These are phyloP conservation scores for Aspergillus panamensis DNA, from an alignment of 495 filamentous ascomycete species.

Conservation along the genomic window DNA sequence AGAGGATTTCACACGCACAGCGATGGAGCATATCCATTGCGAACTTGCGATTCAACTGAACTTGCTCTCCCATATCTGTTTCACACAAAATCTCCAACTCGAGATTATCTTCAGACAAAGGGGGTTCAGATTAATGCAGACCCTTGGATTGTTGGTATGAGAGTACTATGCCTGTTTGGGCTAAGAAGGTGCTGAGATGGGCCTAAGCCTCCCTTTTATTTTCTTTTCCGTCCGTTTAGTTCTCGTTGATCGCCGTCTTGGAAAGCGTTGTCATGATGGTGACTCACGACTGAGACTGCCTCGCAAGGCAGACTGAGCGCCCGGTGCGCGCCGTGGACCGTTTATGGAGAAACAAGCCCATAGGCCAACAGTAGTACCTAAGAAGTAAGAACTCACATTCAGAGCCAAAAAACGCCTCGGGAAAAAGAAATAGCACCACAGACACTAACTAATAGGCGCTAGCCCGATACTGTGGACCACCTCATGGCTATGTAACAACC, in stretches of 20 bases:
- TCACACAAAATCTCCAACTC: too few species aligned
- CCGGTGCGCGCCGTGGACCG: neutral
- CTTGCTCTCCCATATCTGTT: neutral
- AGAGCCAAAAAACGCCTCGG: neutral
- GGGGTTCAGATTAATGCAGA: neutral
- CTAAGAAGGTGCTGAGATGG: too few species aligned
- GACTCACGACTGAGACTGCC: constrained; percentile 1
- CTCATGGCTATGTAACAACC: constrained; percentile 19
- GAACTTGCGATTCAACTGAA: neutral
- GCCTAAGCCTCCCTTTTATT: too few species aligned
- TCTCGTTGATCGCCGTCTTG: neutral
- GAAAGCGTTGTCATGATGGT: neutral
- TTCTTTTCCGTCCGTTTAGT: too few species aligned
- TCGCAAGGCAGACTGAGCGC: constrained; percentile 12
- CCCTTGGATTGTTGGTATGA: neutral
- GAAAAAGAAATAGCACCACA: neutral
- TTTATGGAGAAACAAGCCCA: neutral
- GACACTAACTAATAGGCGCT: neutral
- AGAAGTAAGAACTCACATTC: too few species aligned
- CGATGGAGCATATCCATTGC: neutral
- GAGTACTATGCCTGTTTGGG: too few species aligned
- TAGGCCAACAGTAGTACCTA: too few species aligned
- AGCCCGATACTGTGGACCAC: constrained; percentile 10
- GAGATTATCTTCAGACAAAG: neutral
- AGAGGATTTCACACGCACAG: constrained; percentile 2